phyloP scores from a whole-genome alignment of 352 stramenopile species.

The Elongisporangium prolatum region DNA sequence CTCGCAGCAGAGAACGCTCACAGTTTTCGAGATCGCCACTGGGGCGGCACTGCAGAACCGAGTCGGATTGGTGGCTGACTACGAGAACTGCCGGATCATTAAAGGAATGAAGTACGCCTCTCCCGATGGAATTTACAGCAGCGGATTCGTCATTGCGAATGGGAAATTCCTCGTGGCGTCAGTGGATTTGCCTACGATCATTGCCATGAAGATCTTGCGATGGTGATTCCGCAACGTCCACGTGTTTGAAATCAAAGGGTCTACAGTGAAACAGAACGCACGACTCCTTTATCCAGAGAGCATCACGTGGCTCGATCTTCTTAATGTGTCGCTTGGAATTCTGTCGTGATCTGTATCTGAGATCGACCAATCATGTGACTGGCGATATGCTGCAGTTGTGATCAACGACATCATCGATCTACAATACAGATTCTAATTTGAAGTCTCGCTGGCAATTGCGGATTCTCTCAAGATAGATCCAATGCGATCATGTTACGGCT shows the following conservation, averaged over 20 bases:
- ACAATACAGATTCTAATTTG: too few relatives aligned
- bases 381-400: too few relatives aligned
- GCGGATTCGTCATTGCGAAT: conserved; percentile 36
- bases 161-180: conserved; percentile 35
- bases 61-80: conserved; percentile 17
- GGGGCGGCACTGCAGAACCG: conserved; percentile 25
- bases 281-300: conserved; percentile 34
- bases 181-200: conserved; percentile 25
- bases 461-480: not conserved
- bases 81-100: conserved; percentile 35
- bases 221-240: conserved; percentile 29
- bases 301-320: conserved; percentile 28
- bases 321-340: conserved; percentile 31
- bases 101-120: conserved; percentile 43
- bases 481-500: too few relatives aligned
- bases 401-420: too few relatives aligned
- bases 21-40: conserved; percentile 32
- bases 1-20: conserved; percentile 22
- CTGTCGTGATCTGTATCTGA: conserved; percentile 5
- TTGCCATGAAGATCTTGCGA: conserved; percentile 27
- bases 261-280: conserved; percentile 30
- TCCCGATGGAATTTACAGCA: conserved; percentile 35
- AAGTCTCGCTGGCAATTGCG: too few relatives aligned
- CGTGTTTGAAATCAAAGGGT: conserved; percentile 34
- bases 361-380: too few relatives aligned